Conservation (phyloP, 805 yeast genomes). For the Metschnikowia dekortorum region DNA sequence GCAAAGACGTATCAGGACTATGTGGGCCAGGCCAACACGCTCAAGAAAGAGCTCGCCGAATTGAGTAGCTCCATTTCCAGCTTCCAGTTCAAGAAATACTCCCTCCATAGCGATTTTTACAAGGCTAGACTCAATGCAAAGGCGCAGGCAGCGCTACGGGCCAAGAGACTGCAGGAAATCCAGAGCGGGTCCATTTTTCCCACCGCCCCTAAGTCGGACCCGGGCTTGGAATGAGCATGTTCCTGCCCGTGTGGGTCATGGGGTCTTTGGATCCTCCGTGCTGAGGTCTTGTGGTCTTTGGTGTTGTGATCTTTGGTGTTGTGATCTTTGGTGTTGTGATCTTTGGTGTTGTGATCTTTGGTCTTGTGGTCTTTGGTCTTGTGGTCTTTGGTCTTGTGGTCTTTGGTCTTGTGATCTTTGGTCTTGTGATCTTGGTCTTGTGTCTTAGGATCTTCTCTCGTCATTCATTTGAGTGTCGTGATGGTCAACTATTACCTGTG, state of each 20-base stretch:
- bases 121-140: constrained; percentile 35
- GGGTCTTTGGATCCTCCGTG: no score
- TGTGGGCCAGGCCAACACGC: constrained; percentile 13
- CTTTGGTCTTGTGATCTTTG: no score
- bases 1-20: constrained; percentile 18
- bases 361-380: no score
- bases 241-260: not conserved
- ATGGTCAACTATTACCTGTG: no score
- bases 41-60: constrained; percentile 17
- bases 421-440: no score
- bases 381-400: no score
- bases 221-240: not conserved
- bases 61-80: constrained; percentile 20
- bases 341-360: no score
- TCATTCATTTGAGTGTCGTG: no score
- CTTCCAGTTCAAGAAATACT: constrained; percentile 35
- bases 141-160: constrained; percentile 29
- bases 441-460: no score
- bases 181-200: constrained; percentile 40
- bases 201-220: constrained; percentile 3
- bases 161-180: constrained; percentile 23
- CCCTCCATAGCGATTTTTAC: constrained; percentile 39
- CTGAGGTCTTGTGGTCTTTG: no score
- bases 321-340: no score
- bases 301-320: no score